Percentiles rank a stretch among this genome's conserved stretches.
Conservation (phyloP, 805 yeast species). For the Wickerhamiella siamensis region DNA sequence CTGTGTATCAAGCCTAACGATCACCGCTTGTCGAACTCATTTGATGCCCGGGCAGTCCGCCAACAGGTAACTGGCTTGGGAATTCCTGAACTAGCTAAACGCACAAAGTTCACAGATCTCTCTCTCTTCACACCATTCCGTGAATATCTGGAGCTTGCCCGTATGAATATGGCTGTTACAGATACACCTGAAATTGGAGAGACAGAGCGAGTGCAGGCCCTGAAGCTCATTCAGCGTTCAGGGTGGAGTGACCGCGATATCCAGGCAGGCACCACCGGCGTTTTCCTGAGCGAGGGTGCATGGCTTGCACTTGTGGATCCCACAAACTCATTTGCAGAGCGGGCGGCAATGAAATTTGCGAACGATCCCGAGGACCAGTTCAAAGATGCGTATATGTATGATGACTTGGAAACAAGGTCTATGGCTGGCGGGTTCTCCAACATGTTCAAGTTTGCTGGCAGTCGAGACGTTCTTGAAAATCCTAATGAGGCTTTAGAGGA, state of each 20-base stretch:
- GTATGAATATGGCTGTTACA: constrained; percentile 1
- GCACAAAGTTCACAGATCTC: constrained; percentile 27
- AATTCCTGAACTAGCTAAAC: constrained; percentile 28
- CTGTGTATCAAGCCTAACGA: constrained; percentile 31
- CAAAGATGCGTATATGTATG: constrained; percentile 18
- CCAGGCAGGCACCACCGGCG: constrained; percentile 27
- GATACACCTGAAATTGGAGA: constrained; percentile 7
- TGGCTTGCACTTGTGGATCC: constrained; percentile 30
- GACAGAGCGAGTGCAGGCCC: constrained; percentile 24
- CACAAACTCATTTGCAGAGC: constrained; percentile 23
- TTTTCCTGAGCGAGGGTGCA: constrained; percentile 28
- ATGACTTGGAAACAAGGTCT: constrained; percentile 24
- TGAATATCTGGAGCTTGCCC: constrained; percentile 21
- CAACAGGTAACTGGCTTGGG: constrained; percentile 31
- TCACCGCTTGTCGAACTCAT: constrained; percentile 24
- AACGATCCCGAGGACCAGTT: constrained; percentile 15
- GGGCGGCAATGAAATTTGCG: constrained; percentile 21
- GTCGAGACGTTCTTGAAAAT: constrained; percentile 17
- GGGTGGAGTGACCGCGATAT: constrained; percentile 28
- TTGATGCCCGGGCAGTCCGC: constrained; percentile 31
- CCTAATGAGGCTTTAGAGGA: constrained; percentile 24
- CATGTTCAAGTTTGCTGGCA: constrained; percentile 23
- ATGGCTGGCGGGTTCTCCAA: constrained; percentile 26
- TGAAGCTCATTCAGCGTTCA: constrained; percentile 18
- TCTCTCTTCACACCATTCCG: constrained; percentile 28